Evolutionary conservation across 495 filamentous ascomycete species (phyloP).

Genomic region (Durotheca rogersii): DNA sequence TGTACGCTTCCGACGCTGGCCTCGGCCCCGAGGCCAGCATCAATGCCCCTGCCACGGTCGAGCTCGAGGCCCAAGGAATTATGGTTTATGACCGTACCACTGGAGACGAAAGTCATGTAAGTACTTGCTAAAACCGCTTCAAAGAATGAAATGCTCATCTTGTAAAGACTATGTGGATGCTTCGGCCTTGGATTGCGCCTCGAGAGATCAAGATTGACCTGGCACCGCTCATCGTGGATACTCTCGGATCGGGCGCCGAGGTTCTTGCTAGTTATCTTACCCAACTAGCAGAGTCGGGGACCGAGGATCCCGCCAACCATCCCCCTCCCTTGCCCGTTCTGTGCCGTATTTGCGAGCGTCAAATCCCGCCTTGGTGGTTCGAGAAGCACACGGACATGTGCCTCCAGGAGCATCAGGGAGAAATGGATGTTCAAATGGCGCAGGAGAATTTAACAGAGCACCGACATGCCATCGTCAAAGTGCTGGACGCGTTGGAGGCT

Average conservation of each 20-base stretch:
- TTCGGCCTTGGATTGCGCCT: conserved; percentile 85
- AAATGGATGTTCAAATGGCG: conserved; percentile 94
- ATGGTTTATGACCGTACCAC: conserved; percentile 92
- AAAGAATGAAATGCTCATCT: conserved; percentile 26
- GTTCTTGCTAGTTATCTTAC: conserved; percentile 93
- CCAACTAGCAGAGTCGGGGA: conserved; percentile 78
- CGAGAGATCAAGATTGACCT: conserved; percentile 94
- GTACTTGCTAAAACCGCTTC: conserved; percentile 35
- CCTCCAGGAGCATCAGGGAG: conserved; percentile 90
- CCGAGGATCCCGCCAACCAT: conserved; percentile 76
- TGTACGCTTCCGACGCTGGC: conserved; percentile 51
- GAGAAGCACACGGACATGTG: conserved; percentile 98
- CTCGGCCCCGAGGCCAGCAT: conserved; percentile 50
- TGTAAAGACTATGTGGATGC: conserved; percentile 96
- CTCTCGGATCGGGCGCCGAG: conserved; percentile 90
- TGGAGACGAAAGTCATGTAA: conserved; percentile 85
- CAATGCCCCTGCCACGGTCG: conserved; percentile 57
- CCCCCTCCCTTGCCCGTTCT: conserved; percentile 87
- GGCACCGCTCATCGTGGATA: conserved; percentile 86
- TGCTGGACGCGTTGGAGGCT: conserved; percentile 87
- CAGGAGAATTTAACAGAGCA: conserved; percentile 94
- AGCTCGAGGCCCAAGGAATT: conserved; percentile 93
- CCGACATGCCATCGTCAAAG: conserved; percentile 91
- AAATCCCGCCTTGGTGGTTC: conserved; percentile 99
- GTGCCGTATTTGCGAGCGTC: conserved; percentile 95